Base-by-base conservation (phyloP, 169 alveolate genomes). In the Eimeria praecox region DNA sequence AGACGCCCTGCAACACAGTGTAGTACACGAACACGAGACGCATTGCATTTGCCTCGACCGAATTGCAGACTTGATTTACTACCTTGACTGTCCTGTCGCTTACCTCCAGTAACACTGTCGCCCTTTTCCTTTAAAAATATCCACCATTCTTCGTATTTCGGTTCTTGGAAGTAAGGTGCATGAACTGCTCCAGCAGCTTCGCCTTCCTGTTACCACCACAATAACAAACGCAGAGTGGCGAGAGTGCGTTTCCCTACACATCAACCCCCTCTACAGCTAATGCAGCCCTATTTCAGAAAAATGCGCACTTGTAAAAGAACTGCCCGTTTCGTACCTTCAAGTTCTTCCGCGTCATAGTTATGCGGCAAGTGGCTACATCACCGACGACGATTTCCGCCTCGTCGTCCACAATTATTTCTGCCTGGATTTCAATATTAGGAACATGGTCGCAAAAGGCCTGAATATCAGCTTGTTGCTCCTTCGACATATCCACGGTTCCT, bases 81-180 rank as follows among this genome's bases (percentile, higher is more conserved):
- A 0, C 33, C 40, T 6, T 16, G 30, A 22, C 52, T 82, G 8
- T 18, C 75, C 46, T 91, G 33, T 44, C 3, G 54, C 77, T 2
- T 66, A 93, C 94, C 96, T 93, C 92, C 93, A 20, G 89, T 38
- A 75, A 30, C 33, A 44, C 73, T 12, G 44, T 71, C 90, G 46
- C 88, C 83, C 85, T 97, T 97, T 56, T 96, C 97, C n/a, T 95
- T 95, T 30, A 98, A 96, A 80, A 98, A 96, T 35, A 98, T 88
- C 98, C 98, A 97, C 98, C 99, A 98, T 94, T 98, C 99, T 96
- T 98, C 99, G 93, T 97, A 98, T 94, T 98, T 98, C 16, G 98
- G 97, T 95, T 96, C 97, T 14, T 98, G 98, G 96, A 98, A 98
- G 89, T 86, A 95, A 18, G 99, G 99, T 40, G 99, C 98, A 94